phyloP scores from a whole-genome alignment of 495 filamentous ascomycete species.

The Friedmanniomyces simplex region DNA sequence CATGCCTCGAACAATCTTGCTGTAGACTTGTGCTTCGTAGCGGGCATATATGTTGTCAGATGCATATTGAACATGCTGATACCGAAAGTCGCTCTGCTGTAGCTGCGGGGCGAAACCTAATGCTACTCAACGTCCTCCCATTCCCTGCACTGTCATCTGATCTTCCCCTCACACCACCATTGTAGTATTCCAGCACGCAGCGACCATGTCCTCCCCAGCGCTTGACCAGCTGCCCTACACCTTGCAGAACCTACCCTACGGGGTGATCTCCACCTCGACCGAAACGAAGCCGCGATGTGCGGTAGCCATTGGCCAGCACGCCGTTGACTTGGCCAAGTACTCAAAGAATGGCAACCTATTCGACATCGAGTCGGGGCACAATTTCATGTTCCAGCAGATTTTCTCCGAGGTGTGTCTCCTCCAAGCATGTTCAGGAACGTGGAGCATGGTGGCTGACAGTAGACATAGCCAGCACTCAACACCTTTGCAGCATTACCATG shows the following conservation, averaged over 20 bases:
- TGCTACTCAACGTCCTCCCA: too few species aligned
- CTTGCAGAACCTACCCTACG: conserved; percentile 9
- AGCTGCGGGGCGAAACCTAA: too few species aligned
- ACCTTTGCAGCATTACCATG: conserved; percentile 22
- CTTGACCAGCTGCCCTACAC: conserved; percentile 8
- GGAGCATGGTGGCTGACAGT: neutral
- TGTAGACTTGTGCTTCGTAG: too few species aligned
- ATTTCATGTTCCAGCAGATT: conserved; percentile 14
- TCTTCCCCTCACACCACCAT: neutral
- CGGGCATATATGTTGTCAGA: too few species aligned
- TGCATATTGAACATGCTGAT: too few species aligned
- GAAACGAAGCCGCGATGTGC: conserved; percentile 18
- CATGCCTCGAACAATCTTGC: too few species aligned
- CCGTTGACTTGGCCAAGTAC: conserved; percentile 19
- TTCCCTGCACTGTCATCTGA: too few species aligned
- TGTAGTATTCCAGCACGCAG: neutral
- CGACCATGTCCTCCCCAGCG: conserved; percentile 2
- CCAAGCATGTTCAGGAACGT: too few species aligned
- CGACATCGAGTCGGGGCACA: conserved; percentile 10
- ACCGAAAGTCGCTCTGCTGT: too few species aligned
- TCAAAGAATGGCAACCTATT: conserved; percentile 11
- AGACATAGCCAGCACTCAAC: conserved; percentile 20
- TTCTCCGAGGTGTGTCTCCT: conserved; percentile 17
- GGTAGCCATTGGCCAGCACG: conserved; percentile 22
- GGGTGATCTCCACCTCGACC: conserved; percentile 15